A percentile compares a stretch with the other conserved stretches of the same genome.
Conservation (phyloP, 768 basidiomycete species). For the Phallus indusiatus region DNA sequence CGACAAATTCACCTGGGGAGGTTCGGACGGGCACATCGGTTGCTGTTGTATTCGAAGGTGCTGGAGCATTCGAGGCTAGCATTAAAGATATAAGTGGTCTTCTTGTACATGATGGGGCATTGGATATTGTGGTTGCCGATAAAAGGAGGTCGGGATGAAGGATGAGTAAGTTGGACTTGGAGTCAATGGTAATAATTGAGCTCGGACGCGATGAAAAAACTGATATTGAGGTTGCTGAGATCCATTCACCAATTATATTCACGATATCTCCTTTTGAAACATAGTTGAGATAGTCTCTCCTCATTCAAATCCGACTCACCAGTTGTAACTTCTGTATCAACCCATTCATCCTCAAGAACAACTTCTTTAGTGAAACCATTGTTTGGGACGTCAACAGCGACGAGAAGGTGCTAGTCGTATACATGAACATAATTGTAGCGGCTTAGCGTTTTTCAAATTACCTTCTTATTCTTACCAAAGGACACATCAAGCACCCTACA, state of each 20-base stretch:
- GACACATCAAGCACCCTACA: constrained; percentile 43
- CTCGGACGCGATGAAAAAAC: constrained; percentile 26
- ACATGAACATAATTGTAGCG: too few relatives aligned
- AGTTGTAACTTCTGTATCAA: constrained; percentile 44
- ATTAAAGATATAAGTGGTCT: constrained; percentile 73
- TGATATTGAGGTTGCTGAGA: constrained; percentile 20
- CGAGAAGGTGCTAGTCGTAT: constrained; percentile 37
- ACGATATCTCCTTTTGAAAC: constrained; percentile 56
- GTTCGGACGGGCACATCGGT: constrained; percentile 46
- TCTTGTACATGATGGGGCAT: constrained; percentile 72
- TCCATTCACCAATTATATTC: constrained; percentile 57
- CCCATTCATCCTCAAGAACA: constrained; percentile 73
- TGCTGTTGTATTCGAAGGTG: constrained; percentile 24
- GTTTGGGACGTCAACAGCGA: constrained; percentile 34
- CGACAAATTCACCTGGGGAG: constrained; percentile 20
- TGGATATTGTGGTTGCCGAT: constrained; percentile 83
- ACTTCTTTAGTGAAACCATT: constrained; percentile 30
- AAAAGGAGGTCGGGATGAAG: constrained; percentile 89
- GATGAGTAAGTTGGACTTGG: constrained; percentile 62
- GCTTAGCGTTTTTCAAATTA: not conserved
- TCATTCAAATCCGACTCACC: constrained; percentile 33
- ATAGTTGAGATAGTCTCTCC: not conserved
- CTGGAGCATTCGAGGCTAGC: constrained; percentile 37
- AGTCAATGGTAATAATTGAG: constrained; percentile 47
- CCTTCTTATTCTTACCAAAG: constrained; percentile 33